Percentiles rank a stretch among this genome's conserved stretches.
Conservation (phyloP, 768 basidiomycete species). For the Phaeolepiota aurea region DNA sequence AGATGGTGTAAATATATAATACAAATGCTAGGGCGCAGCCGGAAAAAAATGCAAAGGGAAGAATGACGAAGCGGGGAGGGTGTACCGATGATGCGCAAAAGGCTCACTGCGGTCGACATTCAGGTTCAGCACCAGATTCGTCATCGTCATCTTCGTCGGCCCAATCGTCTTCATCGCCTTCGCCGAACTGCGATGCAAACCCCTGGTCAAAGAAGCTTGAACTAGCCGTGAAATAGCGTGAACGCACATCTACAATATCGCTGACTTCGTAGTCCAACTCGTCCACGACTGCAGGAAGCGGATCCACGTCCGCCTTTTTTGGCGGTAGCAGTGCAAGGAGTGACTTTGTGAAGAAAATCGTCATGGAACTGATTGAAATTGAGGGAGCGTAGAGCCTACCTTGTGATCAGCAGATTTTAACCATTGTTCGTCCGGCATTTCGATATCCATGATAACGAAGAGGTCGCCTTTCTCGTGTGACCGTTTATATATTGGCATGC, state of each 20-base stretch:
- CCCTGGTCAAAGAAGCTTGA: conserved; percentile 72
- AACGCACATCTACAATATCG: conserved; percentile 79
- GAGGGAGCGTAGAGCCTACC: conserved; percentile 24
- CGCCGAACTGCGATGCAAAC: conserved; percentile 66
- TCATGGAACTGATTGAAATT: neutral
- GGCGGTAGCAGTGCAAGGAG: conserved; percentile 65
- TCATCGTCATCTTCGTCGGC: conserved; percentile 66
- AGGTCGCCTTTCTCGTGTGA: conserved; percentile 71
- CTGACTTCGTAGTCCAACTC: conserved; percentile 66
- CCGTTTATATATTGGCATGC: conserved; percentile 76
- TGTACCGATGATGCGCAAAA: too few relatives aligned
- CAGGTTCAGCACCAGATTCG: conserved; percentile 39
- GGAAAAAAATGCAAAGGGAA: too few relatives aligned
- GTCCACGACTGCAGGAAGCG: conserved; percentile 63
- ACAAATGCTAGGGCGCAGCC: too few relatives aligned
- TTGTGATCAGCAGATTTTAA: conserved; percentile 50
- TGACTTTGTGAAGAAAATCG: conserved; percentile 33
- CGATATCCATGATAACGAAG: conserved; percentile 74
- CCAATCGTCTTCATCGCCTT: conserved; percentile 57
- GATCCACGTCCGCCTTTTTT: conserved; percentile 67
- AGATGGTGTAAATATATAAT: too few relatives aligned
- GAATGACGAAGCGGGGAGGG: too few relatives aligned
- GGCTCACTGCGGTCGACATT: conserved; percentile 58
- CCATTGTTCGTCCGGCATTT: conserved; percentile 85
- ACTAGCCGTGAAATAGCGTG: conserved; percentile 65